phyloP scores from a whole-genome alignment of 1,284 basidiomycete species.

The Volvariella surrecta region DNA sequence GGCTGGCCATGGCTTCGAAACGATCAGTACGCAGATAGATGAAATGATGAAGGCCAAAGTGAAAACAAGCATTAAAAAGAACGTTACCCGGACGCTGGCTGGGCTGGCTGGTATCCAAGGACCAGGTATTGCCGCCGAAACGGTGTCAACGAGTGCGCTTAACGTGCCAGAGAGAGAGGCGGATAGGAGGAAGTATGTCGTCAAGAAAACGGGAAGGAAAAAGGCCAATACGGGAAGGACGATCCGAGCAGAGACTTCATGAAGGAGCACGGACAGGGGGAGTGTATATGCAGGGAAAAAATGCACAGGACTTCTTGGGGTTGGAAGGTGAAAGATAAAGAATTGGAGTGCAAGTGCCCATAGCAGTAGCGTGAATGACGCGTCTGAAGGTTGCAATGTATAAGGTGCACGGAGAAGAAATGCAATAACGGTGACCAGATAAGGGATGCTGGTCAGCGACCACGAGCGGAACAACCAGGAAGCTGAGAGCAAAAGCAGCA shows the following conservation, averaged over 20 bases:
- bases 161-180: constrained; percentile 29
- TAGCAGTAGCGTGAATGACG: constrained; percentile 31
- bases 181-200: constrained; percentile 35
- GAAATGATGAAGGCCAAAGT: constrained; percentile 1
- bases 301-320: constrained; percentile 32
- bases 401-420: constrained; percentile 23
- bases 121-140: not conserved
- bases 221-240: constrained; percentile 32
- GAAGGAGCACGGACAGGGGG: constrained; percentile 36
- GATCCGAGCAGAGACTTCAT: constrained; percentile 25
- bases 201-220: constrained; percentile 36
- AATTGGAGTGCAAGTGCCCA: constrained; percentile 30
- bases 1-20: constrained; percentile 2
- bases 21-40: constrained; percentile 5
- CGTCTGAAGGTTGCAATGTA: constrained; percentile 28
- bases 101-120: constrained; percentile 23
- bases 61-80: constrained; percentile 30
- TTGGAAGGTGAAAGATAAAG: constrained; percentile 33
- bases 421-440: constrained; percentile 13
- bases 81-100: constrained; percentile 33
- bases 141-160: constrained; percentile 8
- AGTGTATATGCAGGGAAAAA: constrained; percentile 28
- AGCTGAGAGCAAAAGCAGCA: constrained; percentile 27
- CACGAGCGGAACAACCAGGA: constrained; percentile 21
- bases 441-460: constrained; percentile 13